Percentiles rank a stretch among this genome's conserved stretches.
Conservation (phyloP, 345 rosid species). For the Acer yangbiense region DNA sequence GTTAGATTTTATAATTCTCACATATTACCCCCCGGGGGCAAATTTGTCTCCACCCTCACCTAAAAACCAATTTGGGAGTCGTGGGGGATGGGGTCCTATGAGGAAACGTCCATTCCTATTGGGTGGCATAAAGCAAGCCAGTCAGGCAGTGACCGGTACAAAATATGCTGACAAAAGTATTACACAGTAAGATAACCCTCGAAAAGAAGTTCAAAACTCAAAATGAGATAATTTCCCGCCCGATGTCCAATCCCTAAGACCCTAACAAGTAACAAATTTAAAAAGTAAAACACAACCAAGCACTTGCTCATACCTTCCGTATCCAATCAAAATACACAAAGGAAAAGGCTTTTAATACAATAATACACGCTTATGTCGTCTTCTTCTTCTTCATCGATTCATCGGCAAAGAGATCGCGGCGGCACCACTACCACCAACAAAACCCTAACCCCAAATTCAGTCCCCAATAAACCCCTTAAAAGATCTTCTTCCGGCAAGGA, state of each 20-base stretch:
- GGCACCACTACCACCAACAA: conserved; percentile 37
- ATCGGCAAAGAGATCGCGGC: conserved; percentile 59
- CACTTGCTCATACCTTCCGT: background rate
- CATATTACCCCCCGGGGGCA: too few species aligned
- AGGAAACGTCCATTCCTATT: too few species aligned
- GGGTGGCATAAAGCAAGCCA: too few species aligned
- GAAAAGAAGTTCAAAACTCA: background rate
- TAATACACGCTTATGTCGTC: conserved; percentile 58
- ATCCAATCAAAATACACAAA: background rate
- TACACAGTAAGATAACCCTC: too few species aligned
- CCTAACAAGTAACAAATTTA: too few species aligned
- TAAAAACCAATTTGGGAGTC: too few species aligned
- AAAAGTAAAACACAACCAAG: conserved; percentile 4
- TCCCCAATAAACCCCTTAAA: conserved; percentile 35
- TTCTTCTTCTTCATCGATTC: conserved; percentile 52
- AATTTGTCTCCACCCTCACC: too few species aligned
- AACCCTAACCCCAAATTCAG: conserved; percentile 50
- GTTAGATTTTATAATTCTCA: too few species aligned
- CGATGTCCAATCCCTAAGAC: background rate
- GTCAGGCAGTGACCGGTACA: too few species aligned
- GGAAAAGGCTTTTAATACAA: background rate
- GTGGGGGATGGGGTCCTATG: too few species aligned
- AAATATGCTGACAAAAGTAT: too few species aligned
- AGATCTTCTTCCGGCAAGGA: conserved; percentile 60
- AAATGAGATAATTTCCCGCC: conserved; percentile 43